Evolutionary conservation across 2,329 filamentous ascomycete genomes (phyloP).

Genomic region (Stemphylium lycopersici): DNA sequence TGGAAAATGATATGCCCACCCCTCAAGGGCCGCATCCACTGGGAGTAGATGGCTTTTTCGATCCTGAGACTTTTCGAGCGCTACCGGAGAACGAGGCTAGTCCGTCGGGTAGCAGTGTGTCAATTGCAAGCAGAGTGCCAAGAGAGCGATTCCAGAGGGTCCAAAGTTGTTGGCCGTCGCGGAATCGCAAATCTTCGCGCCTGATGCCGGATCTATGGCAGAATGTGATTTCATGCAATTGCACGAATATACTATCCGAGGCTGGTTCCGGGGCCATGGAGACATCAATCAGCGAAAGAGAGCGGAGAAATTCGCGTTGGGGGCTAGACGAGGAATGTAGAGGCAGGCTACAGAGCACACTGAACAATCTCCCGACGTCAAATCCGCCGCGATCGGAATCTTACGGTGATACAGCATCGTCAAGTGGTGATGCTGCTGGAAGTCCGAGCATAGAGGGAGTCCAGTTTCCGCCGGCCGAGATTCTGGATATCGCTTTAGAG

Average conservation of each 20-base stretch:
- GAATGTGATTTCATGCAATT: constrained; percentile 36
- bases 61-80: constrained; percentile 34
- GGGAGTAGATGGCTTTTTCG: constrained; percentile 40
- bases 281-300: constrained; percentile 35
- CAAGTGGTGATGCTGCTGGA: constrained; percentile 36
- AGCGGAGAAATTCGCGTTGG: constrained; percentile 45
- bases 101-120: constrained; percentile 44
- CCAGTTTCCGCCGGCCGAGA: constrained; percentile 57
- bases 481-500: constrained; percentile 61
- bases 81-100: constrained; percentile 36
- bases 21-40: constrained; percentile 38
- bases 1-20: constrained; percentile 38
- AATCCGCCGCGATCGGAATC: constrained; percentile 32
- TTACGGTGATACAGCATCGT: constrained; percentile 40
- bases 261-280: constrained; percentile 29
- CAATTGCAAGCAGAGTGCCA: constrained; percentile 48
- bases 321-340: constrained; percentile 48
- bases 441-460: constrained; percentile 38
- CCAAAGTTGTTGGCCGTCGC: constrained; percentile 48
- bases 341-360: constrained; percentile 47
- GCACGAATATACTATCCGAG: constrained; percentile 46
- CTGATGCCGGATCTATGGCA: constrained; percentile 47
- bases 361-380: constrained; percentile 34
- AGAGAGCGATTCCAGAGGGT: constrained; percentile 48
- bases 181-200: constrained; percentile 37